A percentile compares a stretch with the other conserved stretches of the same genome.
Evolutionary conservation across 2,329 filamentous ascomycete species (phyloP).

Genomic region (Cytospora chrysosperma): DNA sequence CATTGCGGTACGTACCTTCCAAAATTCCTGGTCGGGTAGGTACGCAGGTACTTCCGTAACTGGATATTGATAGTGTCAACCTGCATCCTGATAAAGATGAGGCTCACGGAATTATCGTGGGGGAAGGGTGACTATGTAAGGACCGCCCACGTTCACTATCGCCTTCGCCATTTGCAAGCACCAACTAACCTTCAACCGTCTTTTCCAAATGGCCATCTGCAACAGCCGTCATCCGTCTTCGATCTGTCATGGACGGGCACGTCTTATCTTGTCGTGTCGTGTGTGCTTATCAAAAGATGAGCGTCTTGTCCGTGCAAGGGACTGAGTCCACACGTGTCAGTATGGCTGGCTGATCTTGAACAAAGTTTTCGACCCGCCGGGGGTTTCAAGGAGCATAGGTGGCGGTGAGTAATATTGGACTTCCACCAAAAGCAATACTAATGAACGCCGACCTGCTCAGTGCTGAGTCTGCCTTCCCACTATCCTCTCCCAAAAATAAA

Average conservation of each 20-base stretch:
- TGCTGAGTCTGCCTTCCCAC: neutral
- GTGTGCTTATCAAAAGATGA: constrained; percentile 15
- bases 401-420: constrained; percentile 7
- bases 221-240: neutral
- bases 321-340: constrained; percentile 18
- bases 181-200: neutral
- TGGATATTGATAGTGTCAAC: constrained; percentile 1
- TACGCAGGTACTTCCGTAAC: neutral
- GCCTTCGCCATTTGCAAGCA: neutral
- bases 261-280: neutral
- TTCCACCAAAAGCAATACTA: neutral
- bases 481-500: too few species aligned
- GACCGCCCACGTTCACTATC: neutral
- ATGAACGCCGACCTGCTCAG: neutral
- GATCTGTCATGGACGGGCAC: neutral
- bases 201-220: neutral
- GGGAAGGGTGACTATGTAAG: neutral
- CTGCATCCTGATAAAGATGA: neutral
- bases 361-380: neutral
- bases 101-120: constrained; percentile 8
- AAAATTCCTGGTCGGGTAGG: neutral
- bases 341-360: constrained; percentile 17
- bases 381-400: neutral
- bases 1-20: neutral
- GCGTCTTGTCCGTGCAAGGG: constrained; percentile 14